phyloP scores from a whole-genome alignment of 148 eudicot genomes.

The Vaccinium myrtillus region DNA sequence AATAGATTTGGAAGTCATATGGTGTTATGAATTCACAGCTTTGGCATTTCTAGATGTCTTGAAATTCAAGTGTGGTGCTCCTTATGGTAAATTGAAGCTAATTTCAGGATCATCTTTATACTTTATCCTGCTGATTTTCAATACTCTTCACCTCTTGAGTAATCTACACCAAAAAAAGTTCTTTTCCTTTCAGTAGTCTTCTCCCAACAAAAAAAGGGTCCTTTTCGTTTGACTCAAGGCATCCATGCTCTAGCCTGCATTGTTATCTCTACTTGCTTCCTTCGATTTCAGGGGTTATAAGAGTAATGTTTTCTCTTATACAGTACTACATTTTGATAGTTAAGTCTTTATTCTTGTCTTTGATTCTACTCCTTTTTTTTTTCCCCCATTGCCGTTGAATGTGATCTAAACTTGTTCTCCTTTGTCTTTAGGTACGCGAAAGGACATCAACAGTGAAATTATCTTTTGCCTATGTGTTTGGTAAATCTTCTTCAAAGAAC shows the following conservation, averaged over 20 bases:
- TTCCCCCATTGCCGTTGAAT: not conserved
- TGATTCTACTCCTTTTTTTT: not conserved
- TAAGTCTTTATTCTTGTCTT: not conserved
- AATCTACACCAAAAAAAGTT: not conserved
- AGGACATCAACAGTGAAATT: not conserved
- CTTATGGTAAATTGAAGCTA: not conserved
- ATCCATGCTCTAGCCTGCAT: not conserved
- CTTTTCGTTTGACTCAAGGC: not conserved
- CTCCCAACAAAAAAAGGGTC: not conserved
- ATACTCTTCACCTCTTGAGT: not conserved
- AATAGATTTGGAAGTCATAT: not conserved
- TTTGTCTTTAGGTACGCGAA: not conserved
- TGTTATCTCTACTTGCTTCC: not conserved
- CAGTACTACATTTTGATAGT: not conserved
- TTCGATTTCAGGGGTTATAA: not conserved
- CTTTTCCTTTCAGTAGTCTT: not conserved
- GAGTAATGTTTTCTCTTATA: not conserved
- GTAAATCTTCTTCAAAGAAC: conserved; percentile 2
- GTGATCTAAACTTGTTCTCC: conserved; percentile 5
- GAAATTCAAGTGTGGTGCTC: not conserved
- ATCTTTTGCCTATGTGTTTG: not conserved
- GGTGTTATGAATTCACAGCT: not conserved
- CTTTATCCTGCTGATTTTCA: not conserved
- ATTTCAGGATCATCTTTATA: not conserved
- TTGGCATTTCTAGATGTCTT: not conserved